Evolutionary conservation across 805 yeast species (phyloP).

Genomic region (Ascoidea tarda): DNA sequence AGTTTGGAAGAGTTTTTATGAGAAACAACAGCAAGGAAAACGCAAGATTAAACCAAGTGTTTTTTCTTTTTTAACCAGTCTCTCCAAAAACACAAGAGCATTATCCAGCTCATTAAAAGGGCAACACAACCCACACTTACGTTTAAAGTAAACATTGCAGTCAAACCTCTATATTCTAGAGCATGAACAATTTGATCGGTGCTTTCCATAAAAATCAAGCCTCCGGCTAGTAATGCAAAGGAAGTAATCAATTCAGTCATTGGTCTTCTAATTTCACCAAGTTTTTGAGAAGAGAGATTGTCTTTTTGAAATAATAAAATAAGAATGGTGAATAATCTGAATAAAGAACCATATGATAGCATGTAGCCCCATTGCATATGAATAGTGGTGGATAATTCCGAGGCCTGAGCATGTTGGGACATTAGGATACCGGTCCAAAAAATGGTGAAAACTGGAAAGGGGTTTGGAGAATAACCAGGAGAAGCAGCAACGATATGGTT

Average conservation of each 20-base stretch:
- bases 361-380: constrained; percentile 91
- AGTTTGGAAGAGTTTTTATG: no score
- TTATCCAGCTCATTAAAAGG: constrained; percentile 79
- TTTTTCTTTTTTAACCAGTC: constrained; percentile 26
- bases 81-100: constrained; percentile 50
- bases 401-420: constrained; percentile 90
- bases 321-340: constrained; percentile 53
- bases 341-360: constrained; percentile 67
- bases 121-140: constrained; percentile 69
- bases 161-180: constrained; percentile 68
- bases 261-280: constrained; percentile 48
- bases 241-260: constrained; percentile 73
- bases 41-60: no score
- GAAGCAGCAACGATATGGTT: constrained; percentile 22
- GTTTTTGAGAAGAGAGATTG: constrained; percentile 2
- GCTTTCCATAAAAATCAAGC: constrained; percentile 82
- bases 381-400: constrained; percentile 58
- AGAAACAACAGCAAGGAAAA: no score
- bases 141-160: constrained; percentile 84
- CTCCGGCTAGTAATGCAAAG: constrained; percentile 78
- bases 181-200: constrained; percentile 78
- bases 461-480: constrained; percentile 83
- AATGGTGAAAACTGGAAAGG: constrained; percentile 85
- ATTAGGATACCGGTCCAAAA: constrained; percentile 94
- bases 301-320: constrained; percentile 32